phyloP scores from a whole-genome alignment of 306 rosid species.

The Cicer chorassanicum region DNA sequence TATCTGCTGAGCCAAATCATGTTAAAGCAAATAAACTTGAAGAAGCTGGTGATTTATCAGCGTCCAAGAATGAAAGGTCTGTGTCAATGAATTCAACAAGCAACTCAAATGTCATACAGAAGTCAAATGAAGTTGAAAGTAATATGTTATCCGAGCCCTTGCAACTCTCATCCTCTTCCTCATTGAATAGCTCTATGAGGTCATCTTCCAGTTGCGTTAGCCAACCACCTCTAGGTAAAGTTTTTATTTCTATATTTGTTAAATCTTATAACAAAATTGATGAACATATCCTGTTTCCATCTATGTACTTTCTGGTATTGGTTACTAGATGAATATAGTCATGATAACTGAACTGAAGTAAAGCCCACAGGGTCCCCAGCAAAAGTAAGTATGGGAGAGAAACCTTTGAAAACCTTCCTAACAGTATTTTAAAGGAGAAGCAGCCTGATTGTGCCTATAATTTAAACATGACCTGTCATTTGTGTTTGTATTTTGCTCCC shows the following conservation, averaged over 20 bases:
- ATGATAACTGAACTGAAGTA: slow-evolving; percentile 1
- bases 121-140: slow-evolving; percentile 50
- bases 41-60: slow-evolving; percentile 47
- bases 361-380: not conserved
- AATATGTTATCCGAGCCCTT: slow-evolving; percentile 40
- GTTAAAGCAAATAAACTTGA: slow-evolving; percentile 45
- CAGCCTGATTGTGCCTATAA: slow-evolving; percentile 22
- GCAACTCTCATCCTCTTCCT: slow-evolving; percentile 41
- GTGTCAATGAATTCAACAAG: slow-evolving; percentile 39
- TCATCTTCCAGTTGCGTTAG: slow-evolving; percentile 49
- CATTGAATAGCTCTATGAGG: slow-evolving; percentile 48
- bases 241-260: slow-evolving; percentile 32
- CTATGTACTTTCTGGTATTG: slow-evolving; percentile 2
- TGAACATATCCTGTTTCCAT: slow-evolving; percentile 21
- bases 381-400: slow-evolving; percentile 25
- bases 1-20: slow-evolving; percentile 51
- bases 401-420: slow-evolving; percentile 16
- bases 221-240: slow-evolving; percentile 49
- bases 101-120: slow-evolving; percentile 40
- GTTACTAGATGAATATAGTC: not conserved
- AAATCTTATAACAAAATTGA: slow-evolving; percentile 32
- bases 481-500: slow-evolving; percentile 36
- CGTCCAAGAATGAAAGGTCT: slow-evolving; percentile 50
- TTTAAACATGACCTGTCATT: slow-evolving; percentile 13
- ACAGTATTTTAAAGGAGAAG: slow-evolving; percentile 31